These are phyloP conservation scores for Dactylellina parvicollis DNA, from an alignment of 2,329 filamentous ascomycete species.

Conservation along the genomic window DNA sequence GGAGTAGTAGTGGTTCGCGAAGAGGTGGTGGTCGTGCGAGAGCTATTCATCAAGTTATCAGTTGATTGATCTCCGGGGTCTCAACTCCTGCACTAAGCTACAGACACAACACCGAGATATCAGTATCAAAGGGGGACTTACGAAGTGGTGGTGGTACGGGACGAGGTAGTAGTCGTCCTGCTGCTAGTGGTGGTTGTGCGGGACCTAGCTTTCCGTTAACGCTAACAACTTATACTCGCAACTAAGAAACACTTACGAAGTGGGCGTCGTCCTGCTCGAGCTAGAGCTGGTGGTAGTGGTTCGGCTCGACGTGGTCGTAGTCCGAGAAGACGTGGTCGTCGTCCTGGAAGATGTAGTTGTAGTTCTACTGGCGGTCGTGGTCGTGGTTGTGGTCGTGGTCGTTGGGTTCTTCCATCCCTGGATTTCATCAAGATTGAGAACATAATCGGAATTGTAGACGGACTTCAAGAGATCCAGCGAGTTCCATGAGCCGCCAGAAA, in stretches of 20 bases:
- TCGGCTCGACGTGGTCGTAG: constrained; percentile 44
- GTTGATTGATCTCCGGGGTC: no score
- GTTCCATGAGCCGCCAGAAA: constrained; percentile 63
- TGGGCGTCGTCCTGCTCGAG: neutral
- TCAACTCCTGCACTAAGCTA: no score
- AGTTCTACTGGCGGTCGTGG: constrained; percentile 34
- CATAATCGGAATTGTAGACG: constrained; percentile 56
- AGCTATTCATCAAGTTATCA: neutral
- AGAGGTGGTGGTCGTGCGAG: constrained; percentile 5
- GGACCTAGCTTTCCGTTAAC: no score
- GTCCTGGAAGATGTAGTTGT: constrained; percentile 12
- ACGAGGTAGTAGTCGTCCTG: constrained; percentile 5
- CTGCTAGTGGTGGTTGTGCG: constrained; percentile 14
- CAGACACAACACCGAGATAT: no score
- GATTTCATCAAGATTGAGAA: constrained; percentile 58
- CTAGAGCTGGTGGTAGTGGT: constrained; percentile 23
- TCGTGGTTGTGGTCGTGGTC: constrained; percentile 26
- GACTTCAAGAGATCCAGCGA: constrained; percentile 61
- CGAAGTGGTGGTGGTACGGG: constrained; percentile 15
- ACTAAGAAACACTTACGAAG: no score
- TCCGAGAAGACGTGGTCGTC: neutral
- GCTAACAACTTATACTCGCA: no score
- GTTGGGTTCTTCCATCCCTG: constrained; percentile 57
- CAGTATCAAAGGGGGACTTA: constrained; percentile 8
- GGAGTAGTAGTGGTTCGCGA: neutral